Conservation (phyloP, 1,139 yeast species). For the Candida sp. region DNA sequence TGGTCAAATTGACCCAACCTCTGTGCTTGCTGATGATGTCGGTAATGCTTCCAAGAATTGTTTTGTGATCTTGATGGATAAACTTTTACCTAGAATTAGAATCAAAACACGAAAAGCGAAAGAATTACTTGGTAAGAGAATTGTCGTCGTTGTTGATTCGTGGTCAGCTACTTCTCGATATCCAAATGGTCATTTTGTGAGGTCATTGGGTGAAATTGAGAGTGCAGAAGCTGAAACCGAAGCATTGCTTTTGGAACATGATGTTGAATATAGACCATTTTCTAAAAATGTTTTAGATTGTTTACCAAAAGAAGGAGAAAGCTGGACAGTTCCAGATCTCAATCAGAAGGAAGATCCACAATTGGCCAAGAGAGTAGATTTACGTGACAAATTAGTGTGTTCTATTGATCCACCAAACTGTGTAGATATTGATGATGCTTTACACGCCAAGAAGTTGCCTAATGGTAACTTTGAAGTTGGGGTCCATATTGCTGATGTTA, state of each 20-base stretch:
- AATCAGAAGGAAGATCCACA: slow-evolving; percentile 57
- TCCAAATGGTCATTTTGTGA: slow-evolving; percentile 94
- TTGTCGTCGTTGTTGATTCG: slow-evolving; percentile 87
- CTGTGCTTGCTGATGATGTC: slow-evolving; percentile 54
- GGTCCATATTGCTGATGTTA: slow-evolving; percentile 98
- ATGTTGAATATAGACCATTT: slow-evolving; percentile 95
- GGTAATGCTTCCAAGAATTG: slow-evolving; percentile 71
- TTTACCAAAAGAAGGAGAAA: slow-evolving; percentile 87
- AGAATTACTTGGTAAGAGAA: slow-evolving; percentile 80
- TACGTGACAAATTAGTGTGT: slow-evolving; percentile 86
- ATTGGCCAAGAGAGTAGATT: slow-evolving; percentile 69
- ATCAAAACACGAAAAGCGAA: slow-evolving; percentile 85
- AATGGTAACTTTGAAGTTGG: slow-evolving; percentile 97
- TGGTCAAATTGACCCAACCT: slow-evolving; percentile 85
- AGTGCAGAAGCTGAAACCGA: slow-evolving; percentile 96
- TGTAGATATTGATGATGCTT: slow-evolving; percentile 98
- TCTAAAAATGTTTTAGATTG: slow-evolving; percentile 90
- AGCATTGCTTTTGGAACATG: slow-evolving; percentile 89
- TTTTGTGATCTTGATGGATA: slow-evolving; percentile 86
- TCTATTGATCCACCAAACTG: slow-evolving; percentile 98
- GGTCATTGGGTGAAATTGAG: slow-evolving; percentile 87
- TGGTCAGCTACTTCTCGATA: slow-evolving; percentile 86
- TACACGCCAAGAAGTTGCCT: slow-evolving; percentile 80
- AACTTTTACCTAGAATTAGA: slow-evolving; percentile 80
- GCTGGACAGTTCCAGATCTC: slow-evolving; percentile 83